Conservation (phyloP, 805 yeast species). For the Cyberlindnera mycetangii region DNA sequence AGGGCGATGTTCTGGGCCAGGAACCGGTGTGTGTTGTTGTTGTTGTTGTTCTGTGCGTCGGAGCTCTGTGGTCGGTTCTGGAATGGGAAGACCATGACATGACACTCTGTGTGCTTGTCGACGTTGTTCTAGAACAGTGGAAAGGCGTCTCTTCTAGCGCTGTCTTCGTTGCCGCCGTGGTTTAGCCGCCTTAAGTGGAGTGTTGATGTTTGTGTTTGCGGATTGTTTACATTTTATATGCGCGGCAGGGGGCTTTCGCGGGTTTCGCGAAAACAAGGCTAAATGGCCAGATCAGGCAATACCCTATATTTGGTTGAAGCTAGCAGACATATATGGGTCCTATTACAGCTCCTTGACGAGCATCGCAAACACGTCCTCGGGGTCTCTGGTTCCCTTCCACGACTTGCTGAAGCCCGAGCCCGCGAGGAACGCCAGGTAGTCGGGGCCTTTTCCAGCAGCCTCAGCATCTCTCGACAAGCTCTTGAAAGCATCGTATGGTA, state of each 20-base stretch:
- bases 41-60: conserved; percentile 9
- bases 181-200: not conserved
- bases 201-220: conserved; percentile 8
- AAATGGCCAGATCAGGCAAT: conserved; percentile 3
- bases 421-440: conserved; percentile 17
- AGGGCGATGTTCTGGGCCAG: conserved; percentile 47
- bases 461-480: conserved; percentile 11
- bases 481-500: conserved; percentile 28
- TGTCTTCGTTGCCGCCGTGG: not conserved
- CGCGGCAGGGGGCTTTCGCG: not conserved
- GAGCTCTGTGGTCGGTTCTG: conserved; percentile 10
- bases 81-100: conserved; percentile 28
- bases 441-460: not conserved
- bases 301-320: not conserved
- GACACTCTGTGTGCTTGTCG: not conserved
- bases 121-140: no score
- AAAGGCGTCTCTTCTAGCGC: not conserved
- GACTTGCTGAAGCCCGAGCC: conserved; percentile 19
- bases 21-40: conserved; percentile 25
- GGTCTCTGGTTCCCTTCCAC: conserved; percentile 19
- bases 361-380: conserved; percentile 13
- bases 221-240: conserved; percentile 11
- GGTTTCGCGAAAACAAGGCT: not conserved
- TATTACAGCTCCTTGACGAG: conserved; percentile 7
- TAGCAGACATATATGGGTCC: not conserved